Percentiles rank a stretch among this genome's conserved stretches.
phyloP scores from a whole-genome alignment of 805 yeast genomes.

The Kluyveromyces wickerhamii region DNA sequence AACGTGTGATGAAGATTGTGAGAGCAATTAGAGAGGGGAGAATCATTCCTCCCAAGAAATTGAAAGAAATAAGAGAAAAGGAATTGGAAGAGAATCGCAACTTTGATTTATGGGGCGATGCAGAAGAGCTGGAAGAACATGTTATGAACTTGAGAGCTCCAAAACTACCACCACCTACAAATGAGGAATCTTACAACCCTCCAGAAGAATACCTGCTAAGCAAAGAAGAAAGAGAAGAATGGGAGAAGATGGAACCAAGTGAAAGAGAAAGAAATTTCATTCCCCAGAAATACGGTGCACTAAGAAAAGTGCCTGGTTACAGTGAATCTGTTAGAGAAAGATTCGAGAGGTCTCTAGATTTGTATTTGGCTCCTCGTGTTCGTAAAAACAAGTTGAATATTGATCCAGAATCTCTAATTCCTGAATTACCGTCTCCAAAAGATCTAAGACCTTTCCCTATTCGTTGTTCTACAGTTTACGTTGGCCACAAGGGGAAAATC shows the following conservation, averaged over 20 bases:
- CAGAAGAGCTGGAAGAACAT: slow-evolving; percentile 56
- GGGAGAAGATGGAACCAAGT: slow-evolving; percentile 61
- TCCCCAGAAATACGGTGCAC: slow-evolving; percentile 73
- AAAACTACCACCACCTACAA: slow-evolving; percentile 88
- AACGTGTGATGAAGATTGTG: slow-evolving; percentile 92
- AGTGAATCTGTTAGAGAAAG: slow-evolving; percentile 77
- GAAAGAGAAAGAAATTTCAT: slow-evolving; percentile 74
- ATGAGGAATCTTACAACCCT: slow-evolving; percentile 95
- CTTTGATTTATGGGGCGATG: slow-evolving; percentile 84
- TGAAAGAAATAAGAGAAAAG: slow-evolving; percentile 41
- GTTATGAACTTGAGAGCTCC: slow-evolving; percentile 93
- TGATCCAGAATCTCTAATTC: slow-evolving; percentile 92
- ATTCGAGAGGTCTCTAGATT: slow-evolving; percentile 88
- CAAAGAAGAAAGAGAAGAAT: slow-evolving; percentile 65
- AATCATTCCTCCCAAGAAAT: slow-evolving; percentile 64
- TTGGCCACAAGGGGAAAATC: slow-evolving; percentile 78
- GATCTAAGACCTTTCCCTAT: slow-evolving; percentile 97
- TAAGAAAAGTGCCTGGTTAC: slow-evolving; percentile 93
- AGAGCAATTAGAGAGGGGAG: slow-evolving; percentile 95
- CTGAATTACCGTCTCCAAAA: slow-evolving; percentile 93
- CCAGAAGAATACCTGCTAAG: slow-evolving; percentile 88
- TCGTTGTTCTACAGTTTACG: slow-evolving; percentile 71
- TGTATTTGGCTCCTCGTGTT: slow-evolving; percentile 93
- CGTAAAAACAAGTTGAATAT: slow-evolving; percentile 84
- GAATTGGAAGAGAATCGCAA: slow-evolving; percentile 46